These are phyloP conservation scores for Didymella glomerata DNA, from an alignment of 2,329 filamentous ascomycete species.

Conservation along the genomic window DNA sequence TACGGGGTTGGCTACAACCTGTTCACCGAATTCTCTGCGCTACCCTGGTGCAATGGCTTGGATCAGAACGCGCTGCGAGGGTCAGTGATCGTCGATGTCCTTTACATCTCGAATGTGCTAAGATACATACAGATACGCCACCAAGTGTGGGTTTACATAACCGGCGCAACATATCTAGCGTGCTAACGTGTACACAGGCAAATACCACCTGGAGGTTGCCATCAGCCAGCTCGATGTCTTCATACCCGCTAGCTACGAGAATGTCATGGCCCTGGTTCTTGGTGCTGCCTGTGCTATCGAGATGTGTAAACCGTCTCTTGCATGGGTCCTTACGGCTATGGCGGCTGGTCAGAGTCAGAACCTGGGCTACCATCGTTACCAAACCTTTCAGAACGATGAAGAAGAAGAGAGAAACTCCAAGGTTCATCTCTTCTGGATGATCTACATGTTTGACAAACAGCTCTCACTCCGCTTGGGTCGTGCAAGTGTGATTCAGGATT, in stretches of 20 bases:
- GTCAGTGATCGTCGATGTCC: neutral
- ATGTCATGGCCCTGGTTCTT: conserved; percentile 47
- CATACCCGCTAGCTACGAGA: conserved; percentile 47
- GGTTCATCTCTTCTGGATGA: conserved; percentile 49
- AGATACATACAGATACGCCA: conserved; percentile 7
- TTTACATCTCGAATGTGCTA: neutral
- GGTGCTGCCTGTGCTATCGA: conserved; percentile 46
- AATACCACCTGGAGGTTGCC: conserved; percentile 55
- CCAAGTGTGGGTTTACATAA: conserved; percentile 2
- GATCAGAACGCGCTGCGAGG: neutral
- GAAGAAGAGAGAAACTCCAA: conserved; percentile 41
- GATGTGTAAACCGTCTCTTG: conserved; percentile 48
- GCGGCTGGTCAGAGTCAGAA: conserved; percentile 45
- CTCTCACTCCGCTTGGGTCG: conserved; percentile 50
- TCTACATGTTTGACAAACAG: conserved; percentile 52
- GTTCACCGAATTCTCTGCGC: conserved; percentile 38
- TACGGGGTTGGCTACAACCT: conserved; percentile 44
- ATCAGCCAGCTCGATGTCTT: conserved; percentile 47
- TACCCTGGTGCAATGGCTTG: conserved; percentile 22
- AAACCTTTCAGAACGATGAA: conserved; percentile 46
- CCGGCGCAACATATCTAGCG: neutral
- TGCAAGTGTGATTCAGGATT: conserved; percentile 50
- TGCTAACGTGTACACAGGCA: conserved; percentile 33
- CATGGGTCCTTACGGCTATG: conserved; percentile 43
- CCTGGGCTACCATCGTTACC: conserved; percentile 49